Evolutionary conservation across 352 stramenopile species (phyloP).

Genomic region (Albugo laibachii): DNA sequence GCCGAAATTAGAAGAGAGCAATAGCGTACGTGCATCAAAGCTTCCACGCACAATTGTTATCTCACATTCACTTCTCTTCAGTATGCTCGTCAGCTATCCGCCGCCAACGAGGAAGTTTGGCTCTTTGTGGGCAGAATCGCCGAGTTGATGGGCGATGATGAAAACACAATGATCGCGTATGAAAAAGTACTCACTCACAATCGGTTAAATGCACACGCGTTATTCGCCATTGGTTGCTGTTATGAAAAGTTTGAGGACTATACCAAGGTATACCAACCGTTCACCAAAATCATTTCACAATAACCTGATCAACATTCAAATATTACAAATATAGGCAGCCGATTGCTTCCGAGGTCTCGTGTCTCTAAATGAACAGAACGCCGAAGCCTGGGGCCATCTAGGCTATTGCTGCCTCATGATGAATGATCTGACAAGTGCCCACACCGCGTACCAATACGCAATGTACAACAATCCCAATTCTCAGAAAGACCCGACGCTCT

Average conservation of each 20-base stretch:
- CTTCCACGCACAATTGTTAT: not conserved
- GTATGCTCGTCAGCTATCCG: constrained; percentile 38
- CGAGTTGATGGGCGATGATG: constrained; percentile 81
- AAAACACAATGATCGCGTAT: constrained; percentile 76
- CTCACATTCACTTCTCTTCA: constrained; percentile 3
- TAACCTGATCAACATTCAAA: not conserved
- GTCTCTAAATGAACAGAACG: constrained; percentile 69
- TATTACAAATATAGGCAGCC: constrained; percentile 14
- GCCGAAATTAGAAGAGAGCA: constrained; percentile 69
- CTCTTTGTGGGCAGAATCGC: constrained; percentile 62
- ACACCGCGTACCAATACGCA: constrained; percentile 75
- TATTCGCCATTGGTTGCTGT: constrained; percentile 70
- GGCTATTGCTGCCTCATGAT: constrained; percentile 81
- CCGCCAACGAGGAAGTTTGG: constrained; percentile 69
- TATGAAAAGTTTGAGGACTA: constrained; percentile 79
- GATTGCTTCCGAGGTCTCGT: constrained; percentile 74
- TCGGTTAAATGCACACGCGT: constrained; percentile 55
- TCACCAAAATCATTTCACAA: not conserved
- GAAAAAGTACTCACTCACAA: constrained; percentile 80
- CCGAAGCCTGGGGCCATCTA: constrained; percentile 64
- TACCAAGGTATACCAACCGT: constrained; percentile 19
- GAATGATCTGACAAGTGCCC: constrained; percentile 73
- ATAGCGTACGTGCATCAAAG: constrained; percentile 15
- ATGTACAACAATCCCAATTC: constrained; percentile 82
- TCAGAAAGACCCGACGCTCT: constrained; percentile 74